Base-by-base conservation (phyloP, 2,329 filamentous ascomycete species). In the Exserohilum rostratum region DNA sequence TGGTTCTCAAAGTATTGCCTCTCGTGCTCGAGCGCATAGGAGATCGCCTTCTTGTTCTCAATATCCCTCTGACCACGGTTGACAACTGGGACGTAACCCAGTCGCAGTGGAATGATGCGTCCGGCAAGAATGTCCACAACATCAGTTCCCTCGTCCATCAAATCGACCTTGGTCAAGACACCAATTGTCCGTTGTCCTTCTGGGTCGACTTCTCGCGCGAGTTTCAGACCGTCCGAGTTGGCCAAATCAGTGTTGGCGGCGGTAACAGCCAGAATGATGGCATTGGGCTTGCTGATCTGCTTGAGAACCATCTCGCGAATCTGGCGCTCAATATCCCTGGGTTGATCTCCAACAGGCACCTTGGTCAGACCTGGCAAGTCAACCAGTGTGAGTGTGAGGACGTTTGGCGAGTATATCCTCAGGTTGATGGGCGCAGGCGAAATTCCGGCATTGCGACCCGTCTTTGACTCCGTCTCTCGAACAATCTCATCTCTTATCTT, bases 121-220 rank as follows among this genome's bases (percentile, higher is more conserved):
- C 96, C 96, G 62, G 95, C 96, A 70, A 99, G 83, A 81, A 99
- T 99, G 78, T 99, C 95, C 65, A 99, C 93, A 37, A 98, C 95
- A 72, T 99, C 95, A 48, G 95, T 99, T 50, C 95, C 95, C 22
- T 96, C 91, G 76, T 99, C 95, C 95, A 99, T 99, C 73, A 99
- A 80, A 80, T 99, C 95, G 58, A 99, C 93, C 84, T 99, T 99
- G 67, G 93, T 98, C 68, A 99, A 84, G 58, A 99, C 95, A 85
- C 95, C 95, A 64, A 99, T 99, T 45, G 95, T 99, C 75, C 95
- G 87, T 80, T 98, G 93, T 71, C 95, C 95, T 75, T 99, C 93
- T 3, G 93, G 93, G 69, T 99, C 95, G 37, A 99, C 95, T 79
- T 99, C 93, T 70, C 95, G 86, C 35, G 95, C 95, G 66, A 99